Evolutionary conservation across 225 moss, liverwort and hornwort genomes (phyloP), one percentile per base, ranked within the genome.

Genomic region (Physcomitrellopsis africana): DNA sequence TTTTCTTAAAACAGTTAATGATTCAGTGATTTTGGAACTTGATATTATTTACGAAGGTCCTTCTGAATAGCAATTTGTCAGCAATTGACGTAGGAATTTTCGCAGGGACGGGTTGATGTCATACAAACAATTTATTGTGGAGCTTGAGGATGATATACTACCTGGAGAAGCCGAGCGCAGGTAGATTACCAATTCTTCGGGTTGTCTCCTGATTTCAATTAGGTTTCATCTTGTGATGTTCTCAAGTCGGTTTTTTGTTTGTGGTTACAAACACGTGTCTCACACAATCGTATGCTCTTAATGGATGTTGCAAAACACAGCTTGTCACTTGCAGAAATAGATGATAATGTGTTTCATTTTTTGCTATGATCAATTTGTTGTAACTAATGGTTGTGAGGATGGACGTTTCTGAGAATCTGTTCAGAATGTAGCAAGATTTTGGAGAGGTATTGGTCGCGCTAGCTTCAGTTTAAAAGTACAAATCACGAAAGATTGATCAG

Each of bases 161-260:
- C 99, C 99, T 55, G 99, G 85, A 78, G 99, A 99, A 86, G 99
- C 99, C 78, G 99, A 99, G 81, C 88, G 99, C 69, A 93, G 99
- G 95, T 99, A 86, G 74, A 73, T 17, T 23, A 29, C 2, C 47
- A 11, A 10, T 23, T 62, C 27, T 18, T 20, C n/a, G 29, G 2
- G 26, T 54, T 43, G 51, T 78, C 46, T 65, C 17, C 43, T 65
- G 11, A 32, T 61, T 70, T 48, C 48, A 14, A 49, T 56, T 51
- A 10, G 54, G 9, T 32, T 3, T 49, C 49, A 18, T 67, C 32
- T 24, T 37, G 32, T 2, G 51, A 63, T 76, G 51, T 42, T 37
- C 18, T 4, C 8, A 41, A 60, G 76, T 74, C 23, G 49, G 37
- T 41, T 51, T 37, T 59, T 20, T 60, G 19, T 48, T 29, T 59